phyloP scores from a whole-genome alignment of 805 yeast species.

The Kuraishia piskuri region DNA sequence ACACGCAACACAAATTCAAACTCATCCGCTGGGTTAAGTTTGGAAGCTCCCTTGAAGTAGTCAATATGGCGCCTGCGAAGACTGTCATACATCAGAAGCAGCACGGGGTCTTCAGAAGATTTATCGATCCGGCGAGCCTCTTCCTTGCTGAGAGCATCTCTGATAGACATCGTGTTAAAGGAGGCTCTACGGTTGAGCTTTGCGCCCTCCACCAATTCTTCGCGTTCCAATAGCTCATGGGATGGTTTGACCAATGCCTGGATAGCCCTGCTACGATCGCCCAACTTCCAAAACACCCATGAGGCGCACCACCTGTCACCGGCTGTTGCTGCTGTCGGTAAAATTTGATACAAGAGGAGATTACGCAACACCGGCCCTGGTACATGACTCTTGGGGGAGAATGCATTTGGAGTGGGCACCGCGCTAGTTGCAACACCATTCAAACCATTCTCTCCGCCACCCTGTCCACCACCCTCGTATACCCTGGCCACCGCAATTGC shows the following conservation, averaged over 20 bases:
- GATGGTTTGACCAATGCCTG: conserved; percentile 60
- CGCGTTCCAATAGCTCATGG: conserved; percentile 20
- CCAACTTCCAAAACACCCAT: conserved; percentile 69
- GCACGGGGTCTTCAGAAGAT: conserved; percentile 65
- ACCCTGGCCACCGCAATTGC: conserved; percentile 79
- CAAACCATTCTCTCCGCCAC: conserved; percentile 12
- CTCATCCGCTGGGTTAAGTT: conserved; percentile 39
- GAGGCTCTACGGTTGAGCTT: conserved; percentile 18
- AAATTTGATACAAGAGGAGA: conserved; percentile 38
- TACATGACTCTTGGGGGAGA: neutral
- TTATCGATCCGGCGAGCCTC: neutral
- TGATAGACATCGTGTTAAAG: neutral
- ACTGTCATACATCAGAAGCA: conserved; percentile 54
- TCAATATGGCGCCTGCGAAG: conserved; percentile 45
- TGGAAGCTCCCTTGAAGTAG: conserved; percentile 41
- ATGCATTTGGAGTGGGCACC: neutral
- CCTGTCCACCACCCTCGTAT: conserved; percentile 51
- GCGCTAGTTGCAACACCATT: neutral
- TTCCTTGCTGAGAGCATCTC: neutral
- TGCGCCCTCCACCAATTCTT: conserved; percentile 17
- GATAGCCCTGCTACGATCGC: conserved; percentile 41
- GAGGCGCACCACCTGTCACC: conserved; percentile 78
- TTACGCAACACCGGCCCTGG: conserved; percentile 32
- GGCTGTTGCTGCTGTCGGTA: conserved; percentile 47
- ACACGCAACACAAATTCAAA: conserved; percentile 54